Evolutionary conservation across 352 stramenopile genomes (phyloP).

Genomic region (Pelagophyceae sp.): DNA sequence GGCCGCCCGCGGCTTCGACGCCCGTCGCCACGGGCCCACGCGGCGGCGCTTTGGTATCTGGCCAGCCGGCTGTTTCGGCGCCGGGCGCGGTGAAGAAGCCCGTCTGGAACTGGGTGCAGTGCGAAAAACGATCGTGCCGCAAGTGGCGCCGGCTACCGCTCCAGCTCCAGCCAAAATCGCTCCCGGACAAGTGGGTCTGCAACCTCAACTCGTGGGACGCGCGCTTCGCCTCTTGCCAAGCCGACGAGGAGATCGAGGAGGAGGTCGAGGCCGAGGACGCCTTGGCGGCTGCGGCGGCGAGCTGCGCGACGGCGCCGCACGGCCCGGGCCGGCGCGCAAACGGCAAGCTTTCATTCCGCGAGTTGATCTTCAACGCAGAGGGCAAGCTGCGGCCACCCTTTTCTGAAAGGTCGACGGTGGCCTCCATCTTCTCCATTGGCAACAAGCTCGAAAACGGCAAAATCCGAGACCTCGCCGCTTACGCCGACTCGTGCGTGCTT

Average conservation of each 20-base stretch:
- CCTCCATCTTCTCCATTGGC: slow-evolving; percentile 73
- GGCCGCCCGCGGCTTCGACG: not conserved
- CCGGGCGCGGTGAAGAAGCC: not conserved
- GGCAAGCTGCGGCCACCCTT: slow-evolving; percentile 12
- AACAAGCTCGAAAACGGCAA: slow-evolving; percentile 67
- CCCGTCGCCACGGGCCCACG: not conserved
- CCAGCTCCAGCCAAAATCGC: slow-evolving; percentile 42
- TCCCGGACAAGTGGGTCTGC: slow-evolving; percentile 48
- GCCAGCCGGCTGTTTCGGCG: too few species aligned
- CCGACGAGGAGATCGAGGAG: slow-evolving; percentile 20
- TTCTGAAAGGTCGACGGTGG: slow-evolving; percentile 26
- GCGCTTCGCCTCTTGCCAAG: slow-evolving; percentile 43
- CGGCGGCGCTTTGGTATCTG: too few species aligned
- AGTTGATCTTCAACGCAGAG: slow-evolving; percentile 16
- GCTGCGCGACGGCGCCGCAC: not conserved
- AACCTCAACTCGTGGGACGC: slow-evolving; percentile 57
- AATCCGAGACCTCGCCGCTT: slow-evolving; percentile 60
- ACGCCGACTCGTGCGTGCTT: slow-evolving; percentile 69
- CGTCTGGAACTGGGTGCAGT: slow-evolving; percentile 18
- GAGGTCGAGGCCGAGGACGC: not conserved
- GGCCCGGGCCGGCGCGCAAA: not conserved
- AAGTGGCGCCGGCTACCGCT: slow-evolving; percentile 40
- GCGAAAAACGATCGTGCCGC: slow-evolving; percentile 24
- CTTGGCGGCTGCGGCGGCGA: not conserved
- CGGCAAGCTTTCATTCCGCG: slow-evolving; percentile 9